phyloP scores from a whole-genome alignment of 2,329 filamentous ascomycete genomes.

The Bipolaris victoriae region DNA sequence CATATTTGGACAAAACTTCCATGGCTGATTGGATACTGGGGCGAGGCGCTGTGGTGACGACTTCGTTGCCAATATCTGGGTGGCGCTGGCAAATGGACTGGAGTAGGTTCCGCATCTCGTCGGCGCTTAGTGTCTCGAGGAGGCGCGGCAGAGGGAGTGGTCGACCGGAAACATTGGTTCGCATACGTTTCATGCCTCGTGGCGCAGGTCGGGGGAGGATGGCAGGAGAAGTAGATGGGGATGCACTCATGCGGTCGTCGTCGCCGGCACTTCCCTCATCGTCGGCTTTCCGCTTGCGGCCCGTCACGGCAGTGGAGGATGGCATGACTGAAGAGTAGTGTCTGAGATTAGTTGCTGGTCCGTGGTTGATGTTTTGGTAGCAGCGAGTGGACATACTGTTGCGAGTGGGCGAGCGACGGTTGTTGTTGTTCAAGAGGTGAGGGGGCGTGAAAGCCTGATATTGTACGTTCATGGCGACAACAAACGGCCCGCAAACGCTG shows the following conservation, averaged over 20 bases:
- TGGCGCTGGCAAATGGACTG: constrained; percentile 90
- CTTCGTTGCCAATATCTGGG: constrained; percentile 82
- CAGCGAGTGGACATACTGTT: constrained; percentile 58
- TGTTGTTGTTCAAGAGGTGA: constrained; percentile 61
- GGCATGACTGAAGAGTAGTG: constrained; percentile 35
- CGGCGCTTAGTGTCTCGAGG: constrained; percentile 89
- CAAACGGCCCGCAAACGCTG: constrained; percentile 31
- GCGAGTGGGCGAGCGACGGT: constrained; percentile 64
- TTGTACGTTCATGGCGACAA: constrained; percentile 64
- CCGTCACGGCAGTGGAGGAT: constrained; percentile 52
- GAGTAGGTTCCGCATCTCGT: constrained; percentile 83
- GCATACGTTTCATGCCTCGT: constrained; percentile 61
- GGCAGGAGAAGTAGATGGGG: constrained; percentile 81
- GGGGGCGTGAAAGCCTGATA: constrained; percentile 66
- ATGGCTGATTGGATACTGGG: constrained; percentile 83
- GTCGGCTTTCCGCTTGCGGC: constrained; percentile 87
- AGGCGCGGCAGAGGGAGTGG: constrained; percentile 74
- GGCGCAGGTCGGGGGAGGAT: constrained; percentile 71
- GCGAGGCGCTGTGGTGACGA: constrained; percentile 82
- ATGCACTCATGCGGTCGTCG: constrained; percentile 89
- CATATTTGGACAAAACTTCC: constrained; percentile 80
- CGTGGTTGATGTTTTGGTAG: constrained; percentile 11
- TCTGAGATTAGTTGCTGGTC: constrained; percentile 17
- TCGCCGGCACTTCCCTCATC: constrained; percentile 63
- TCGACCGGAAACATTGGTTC: constrained; percentile 71